Evolutionary conservation across 164 flowering plant species (phyloP).

Genomic region (Cinnamomum micranthum): DNA sequence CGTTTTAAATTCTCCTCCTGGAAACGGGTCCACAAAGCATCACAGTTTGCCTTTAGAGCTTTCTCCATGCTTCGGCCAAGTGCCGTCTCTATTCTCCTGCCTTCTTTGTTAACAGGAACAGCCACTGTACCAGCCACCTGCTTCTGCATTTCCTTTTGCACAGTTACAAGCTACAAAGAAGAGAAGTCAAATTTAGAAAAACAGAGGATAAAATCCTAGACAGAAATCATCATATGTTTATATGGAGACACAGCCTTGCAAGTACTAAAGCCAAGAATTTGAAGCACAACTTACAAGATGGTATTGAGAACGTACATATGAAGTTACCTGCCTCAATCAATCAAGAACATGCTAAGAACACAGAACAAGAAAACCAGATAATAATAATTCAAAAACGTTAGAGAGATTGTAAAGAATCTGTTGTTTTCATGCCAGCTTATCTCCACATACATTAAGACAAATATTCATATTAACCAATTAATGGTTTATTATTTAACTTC

Average conservation of each 20-base stretch:
- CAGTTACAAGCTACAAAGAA: conserved; percentile 47
- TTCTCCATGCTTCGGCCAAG: conserved; percentile 73
- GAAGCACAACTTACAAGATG: neutral
- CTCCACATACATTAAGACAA: too few species aligned
- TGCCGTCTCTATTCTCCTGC: conserved; percentile 77
- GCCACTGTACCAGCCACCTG: conserved; percentile 50
- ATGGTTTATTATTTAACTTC: too few species aligned
- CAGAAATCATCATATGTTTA: neutral
- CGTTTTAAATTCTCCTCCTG: conserved; percentile 79
- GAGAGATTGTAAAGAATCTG: too few species aligned
- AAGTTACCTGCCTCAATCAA: neutral
- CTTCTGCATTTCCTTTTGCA: conserved; percentile 84
- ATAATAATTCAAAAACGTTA: too few species aligned
- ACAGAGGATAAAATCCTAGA: neutral
- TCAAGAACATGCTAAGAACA: neutral
- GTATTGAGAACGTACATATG: neutral
- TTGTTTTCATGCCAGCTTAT: too few species aligned
- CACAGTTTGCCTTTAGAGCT: conserved; percentile 66
- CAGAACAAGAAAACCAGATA: too few species aligned
- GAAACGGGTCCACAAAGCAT: conserved; percentile 86
- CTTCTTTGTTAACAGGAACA: conserved; percentile 72
- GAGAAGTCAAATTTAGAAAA: neutral
- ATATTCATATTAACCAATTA: too few species aligned
- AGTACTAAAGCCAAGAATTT: neutral
- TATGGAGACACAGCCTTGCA: neutral